phyloP scores from a whole-genome alignment of 257 asterid genomes.

The Scutellaria galericulata region DNA sequence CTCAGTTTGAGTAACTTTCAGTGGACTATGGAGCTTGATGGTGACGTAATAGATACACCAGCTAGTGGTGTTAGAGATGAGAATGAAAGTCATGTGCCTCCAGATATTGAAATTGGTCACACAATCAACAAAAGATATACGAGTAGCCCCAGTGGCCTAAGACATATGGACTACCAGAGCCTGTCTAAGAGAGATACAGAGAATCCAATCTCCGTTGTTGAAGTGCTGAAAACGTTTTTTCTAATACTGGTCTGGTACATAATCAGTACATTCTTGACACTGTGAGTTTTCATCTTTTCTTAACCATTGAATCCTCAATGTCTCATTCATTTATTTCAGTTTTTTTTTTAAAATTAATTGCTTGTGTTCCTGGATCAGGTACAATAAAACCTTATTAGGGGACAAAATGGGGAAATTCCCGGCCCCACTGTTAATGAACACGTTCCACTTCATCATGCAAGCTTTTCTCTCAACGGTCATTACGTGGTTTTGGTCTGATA shows the following conservation, averaged over 20 bases:
- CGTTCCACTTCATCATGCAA: constrained; percentile 91
- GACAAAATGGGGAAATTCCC: constrained; percentile 93
- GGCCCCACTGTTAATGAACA: constrained; percentile 93
- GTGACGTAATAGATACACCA: constrained; percentile 39
- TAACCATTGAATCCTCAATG: not conserved
- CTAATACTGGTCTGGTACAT: constrained; percentile 85
- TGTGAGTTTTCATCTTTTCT: constrained; percentile 57
- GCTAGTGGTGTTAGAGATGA: constrained; percentile 34
- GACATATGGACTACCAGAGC: constrained; percentile 33
- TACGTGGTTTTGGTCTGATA: constrained; percentile 81
- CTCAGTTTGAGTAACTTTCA: constrained; percentile 31
- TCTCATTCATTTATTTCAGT: constrained; percentile 5
- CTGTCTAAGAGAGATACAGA: constrained; percentile 39
- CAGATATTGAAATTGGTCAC: constrained; percentile 58
- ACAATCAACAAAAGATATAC: constrained; percentile 32
- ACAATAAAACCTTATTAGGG: constrained; percentile 87
- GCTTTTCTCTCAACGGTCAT: constrained; percentile 77
- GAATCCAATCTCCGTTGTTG: constrained; percentile 50
- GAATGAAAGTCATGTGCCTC: constrained; percentile 51
- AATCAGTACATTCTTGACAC: constrained; percentile 85
- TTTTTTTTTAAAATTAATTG: not conserved
- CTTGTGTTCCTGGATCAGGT: constrained; percentile 53
- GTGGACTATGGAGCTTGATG: constrained; percentile 58
- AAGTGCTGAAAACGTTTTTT: constrained; percentile 72
- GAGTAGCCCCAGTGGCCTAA: constrained; percentile 26